A percentile compares a stretch with the other conserved stretches of the same genome.
phyloP scores from a whole-genome alignment of 257 asterid genomes.

The Gardenia jasminoides region DNA sequence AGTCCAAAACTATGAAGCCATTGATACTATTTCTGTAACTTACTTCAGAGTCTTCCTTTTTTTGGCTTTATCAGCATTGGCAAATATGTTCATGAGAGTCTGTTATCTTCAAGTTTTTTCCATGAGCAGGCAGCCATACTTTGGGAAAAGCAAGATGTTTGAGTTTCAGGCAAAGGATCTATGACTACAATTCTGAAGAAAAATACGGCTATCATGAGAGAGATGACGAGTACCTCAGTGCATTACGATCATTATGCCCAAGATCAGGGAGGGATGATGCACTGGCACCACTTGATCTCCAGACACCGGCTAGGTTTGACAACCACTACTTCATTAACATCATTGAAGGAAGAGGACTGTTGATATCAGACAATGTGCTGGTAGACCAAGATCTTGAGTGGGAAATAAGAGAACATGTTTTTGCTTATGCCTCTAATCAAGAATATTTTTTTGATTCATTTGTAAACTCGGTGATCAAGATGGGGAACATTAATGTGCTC shows the following conservation, averaged over 20 bases:
- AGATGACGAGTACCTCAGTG: slow-evolving; percentile 31
- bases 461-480: slow-evolving; percentile 52
- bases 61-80: background rate
- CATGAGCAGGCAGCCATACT: slow-evolving; percentile 51
- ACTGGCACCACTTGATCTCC: slow-evolving; percentile 34
- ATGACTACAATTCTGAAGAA: slow-evolving; percentile 34
- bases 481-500: slow-evolving; percentile 47
- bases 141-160: slow-evolving; percentile 54
- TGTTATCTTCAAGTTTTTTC: background rate
- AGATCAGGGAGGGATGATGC: slow-evolving; percentile 44
- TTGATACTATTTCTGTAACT: background rate
- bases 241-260: slow-evolving; percentile 40
- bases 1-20: background rate
- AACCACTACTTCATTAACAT: slow-evolving; percentile 49
- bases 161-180: slow-evolving; percentile 54
- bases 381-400: slow-evolving; percentile 29
- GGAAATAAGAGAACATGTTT: slow-evolving; percentile 31
- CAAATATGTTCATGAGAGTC: background rate
- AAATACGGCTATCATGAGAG: slow-evolving; percentile 28
- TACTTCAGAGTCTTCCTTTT: background rate
- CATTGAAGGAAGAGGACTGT: slow-evolving; percentile 40
- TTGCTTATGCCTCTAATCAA: slow-evolving; percentile 35
- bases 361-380: slow-evolving; percentile 54
- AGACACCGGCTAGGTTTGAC: slow-evolving; percentile 44
- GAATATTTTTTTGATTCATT: slow-evolving; percentile 44